Base-by-base conservation (phyloP, 441 rosid genomes). In the Populus tomentosa region DNA sequence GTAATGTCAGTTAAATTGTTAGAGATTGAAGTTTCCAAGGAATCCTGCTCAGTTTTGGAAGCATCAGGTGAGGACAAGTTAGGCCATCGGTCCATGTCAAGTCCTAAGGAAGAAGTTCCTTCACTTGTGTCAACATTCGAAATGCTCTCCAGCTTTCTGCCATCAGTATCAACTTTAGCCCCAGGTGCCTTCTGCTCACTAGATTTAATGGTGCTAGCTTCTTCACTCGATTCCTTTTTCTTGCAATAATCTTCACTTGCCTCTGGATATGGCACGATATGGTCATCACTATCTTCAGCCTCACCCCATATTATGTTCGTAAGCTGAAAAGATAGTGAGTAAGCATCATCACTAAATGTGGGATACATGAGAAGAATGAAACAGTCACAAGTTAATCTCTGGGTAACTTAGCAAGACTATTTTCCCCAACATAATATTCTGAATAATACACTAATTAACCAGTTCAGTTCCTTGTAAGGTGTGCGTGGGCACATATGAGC, bases 271-370 rank as follows among this genome's bases (percentile, higher is more conserved):
- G 99, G 98, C 79, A 97, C 97, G 68, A 90, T 86, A 88, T 88
- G 93, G 82, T 92, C 98, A 72, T 84, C 97, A 72, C 83, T 82
- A 75, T 89, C 90, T 67, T 86, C 90, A 81, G 85, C 86, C 87
- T 88, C 97, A 82, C 85, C 93, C 98, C 98, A 96, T 96, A 90
- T 86, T 84, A 96, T 92, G 82, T 89, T 89, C 20, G 87, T 80
- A 76, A 94, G 86, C 99, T 96, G 97, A 77, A 83, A 88, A 76
- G 42, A 75, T 8, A 75, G 70, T 11, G 63, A n/a, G 71, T 33
- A 28, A 77, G 73, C 69, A 69, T 75, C 72, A 77, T 35, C 32
- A 35, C 21, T 13, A 71, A 30, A 63, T 63, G 59, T 68, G 50
- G 77, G 24, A 21, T 73, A 26, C 28, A 73, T 30, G 42, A 28